Base-by-base conservation (phyloP, 768 basidiomycete species). In the Lactifluus hygrophoroides region DNA sequence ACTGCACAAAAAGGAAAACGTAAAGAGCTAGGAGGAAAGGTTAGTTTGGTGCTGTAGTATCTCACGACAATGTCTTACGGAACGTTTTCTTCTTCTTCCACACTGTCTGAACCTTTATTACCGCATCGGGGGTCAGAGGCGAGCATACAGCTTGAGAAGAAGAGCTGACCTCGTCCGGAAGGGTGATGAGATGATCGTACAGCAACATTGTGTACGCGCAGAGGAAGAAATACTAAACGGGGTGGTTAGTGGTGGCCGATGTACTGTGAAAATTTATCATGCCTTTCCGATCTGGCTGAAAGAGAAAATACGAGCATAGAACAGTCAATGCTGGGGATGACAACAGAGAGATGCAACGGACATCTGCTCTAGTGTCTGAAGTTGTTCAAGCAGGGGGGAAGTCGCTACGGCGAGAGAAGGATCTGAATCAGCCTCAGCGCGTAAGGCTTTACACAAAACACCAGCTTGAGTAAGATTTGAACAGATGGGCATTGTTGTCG, bases 11-110 rank as follows among this genome's bases (percentile, higher is more conserved):
- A 46, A 64, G 34, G 54, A 64, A 64, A 35, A 64, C 17, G 37
- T 51, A 64, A 30, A 64, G 60, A 17, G 60, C 62, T 64, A 49
- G 1, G 8, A 28, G 16, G 27, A n/a, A 28, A 19, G 40, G n/a
- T 10, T n/a, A 30, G n/a, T 42, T 44, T 27, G 34, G 25, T 10
- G 32, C 10, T 10, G 10, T 35, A 35, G n/a, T 14, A 23, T 32
- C 17, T 40, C 19, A 14, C n/a, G 45, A 23, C 14, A 19, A 17
- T 30, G 23, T 42, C 60, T 21, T 40, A 64, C 62, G 55, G 17
- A 56, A 61, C 10, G 62, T 57, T 48, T 64, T 64, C 50, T 54
- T 64, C 42, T 51, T 57, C 47, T 64, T 64, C 62, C 62, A 64
- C 10, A 64, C 60, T 6, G 55, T 61, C 21, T 61, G 51, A n/a